Base-by-base conservation (phyloP, 768 basidiomycete species). In the Paxillus ammoniavirescens region DNA sequence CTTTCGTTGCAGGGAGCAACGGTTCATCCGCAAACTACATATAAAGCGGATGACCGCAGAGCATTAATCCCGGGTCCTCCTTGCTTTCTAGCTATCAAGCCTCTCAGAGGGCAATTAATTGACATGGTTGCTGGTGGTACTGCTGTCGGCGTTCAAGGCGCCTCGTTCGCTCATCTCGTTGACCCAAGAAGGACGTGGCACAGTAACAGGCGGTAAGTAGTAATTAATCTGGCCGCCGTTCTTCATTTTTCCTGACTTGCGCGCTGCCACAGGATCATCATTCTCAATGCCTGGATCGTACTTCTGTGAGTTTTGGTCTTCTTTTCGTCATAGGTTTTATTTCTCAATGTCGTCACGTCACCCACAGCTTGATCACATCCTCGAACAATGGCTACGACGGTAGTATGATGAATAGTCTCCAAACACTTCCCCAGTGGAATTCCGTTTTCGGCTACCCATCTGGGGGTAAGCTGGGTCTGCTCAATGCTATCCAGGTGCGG, bases 331-430 rank as follows among this genome's bases (percentile, higher is more conserved):
- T 51, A 30, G 37, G 21, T 18, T 17, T 47, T 10, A n/a, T 35
- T 49, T 42, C 52, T 58, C 33, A n/a, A 56, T 14, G 12, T 15
- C 18, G 28, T 55, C 4, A 15, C 26, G 8, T 45, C 26, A 30
- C 45, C 21, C 50, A 18, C 50, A 86, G 84, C 45, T 81, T 89
- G 58, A 85, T 89, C 64, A 88, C 87, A 12, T 87, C 87, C 23
- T 86, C 84, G 12, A 87, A 83, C 46, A 87, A 83, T 65, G 88
- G 87, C 48, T 89, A 84, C 65, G 88, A 89, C 62, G 85, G 86
- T 55, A 83, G 81, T 66, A 82, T 89, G 82, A 87, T 89, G 87
- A 89, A 90, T 69, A 85, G 85, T 66, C 75, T 91, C 40, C 89
- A 91, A 69, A 80, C 81, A 43, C 74, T 90, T 54, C 51, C 63